phyloP scores from a whole-genome alignment of 495 filamentous ascomycete genomes.

The Aspergillus bertholletiae region DNA sequence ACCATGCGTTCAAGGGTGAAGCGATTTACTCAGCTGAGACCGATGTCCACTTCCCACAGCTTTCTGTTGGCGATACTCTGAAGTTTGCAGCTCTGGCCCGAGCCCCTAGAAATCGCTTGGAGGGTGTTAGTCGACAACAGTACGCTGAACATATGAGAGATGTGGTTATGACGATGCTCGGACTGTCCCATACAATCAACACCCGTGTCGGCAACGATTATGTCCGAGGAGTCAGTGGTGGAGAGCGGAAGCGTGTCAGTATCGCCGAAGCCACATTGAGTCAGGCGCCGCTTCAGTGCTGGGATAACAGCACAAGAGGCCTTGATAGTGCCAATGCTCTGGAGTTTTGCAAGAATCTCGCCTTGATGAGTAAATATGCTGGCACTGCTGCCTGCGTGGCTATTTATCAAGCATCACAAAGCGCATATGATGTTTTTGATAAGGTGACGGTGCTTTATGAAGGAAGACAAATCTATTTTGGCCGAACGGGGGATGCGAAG shows the following conservation, averaged over 20 bases:
- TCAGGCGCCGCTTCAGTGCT: slow-evolving; percentile 66
- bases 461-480: slow-evolving; percentile 64
- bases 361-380: slow-evolving; percentile 69
- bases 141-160: slow-evolving; percentile 45
- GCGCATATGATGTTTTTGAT: slow-evolving; percentile 66
- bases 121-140: slow-evolving; percentile 37
- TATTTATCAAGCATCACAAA: slow-evolving; percentile 78
- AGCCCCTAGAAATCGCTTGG: slow-evolving; percentile 39
- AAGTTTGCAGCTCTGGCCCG: slow-evolving; percentile 54
- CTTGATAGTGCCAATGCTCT: slow-evolving; percentile 79
- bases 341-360: slow-evolving; percentile 64
- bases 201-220: slow-evolving; percentile 66
- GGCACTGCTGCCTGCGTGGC: slow-evolving; percentile 72
- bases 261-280: slow-evolving; percentile 60
- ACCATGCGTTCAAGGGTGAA: slow-evolving; percentile 62
- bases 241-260: slow-evolving; percentile 69
- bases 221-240: slow-evolving; percentile 78
- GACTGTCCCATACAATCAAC: slow-evolving; percentile 51
- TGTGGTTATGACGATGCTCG: slow-evolving; percentile 61
- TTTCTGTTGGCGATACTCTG: slow-evolving; percentile 61
- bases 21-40: slow-evolving; percentile 60
- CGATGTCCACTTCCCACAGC: slow-evolving; percentile 61
- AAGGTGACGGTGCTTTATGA: slow-evolving; percentile 58
- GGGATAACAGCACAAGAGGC: slow-evolving; percentile 83
- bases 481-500: slow-evolving; percentile 53